Evolutionary conservation across 1,284 basidiomycete genomes (phyloP), one percentile per base, ranked within the genome.

Genomic region (Spongispora temasekensis): DNA sequence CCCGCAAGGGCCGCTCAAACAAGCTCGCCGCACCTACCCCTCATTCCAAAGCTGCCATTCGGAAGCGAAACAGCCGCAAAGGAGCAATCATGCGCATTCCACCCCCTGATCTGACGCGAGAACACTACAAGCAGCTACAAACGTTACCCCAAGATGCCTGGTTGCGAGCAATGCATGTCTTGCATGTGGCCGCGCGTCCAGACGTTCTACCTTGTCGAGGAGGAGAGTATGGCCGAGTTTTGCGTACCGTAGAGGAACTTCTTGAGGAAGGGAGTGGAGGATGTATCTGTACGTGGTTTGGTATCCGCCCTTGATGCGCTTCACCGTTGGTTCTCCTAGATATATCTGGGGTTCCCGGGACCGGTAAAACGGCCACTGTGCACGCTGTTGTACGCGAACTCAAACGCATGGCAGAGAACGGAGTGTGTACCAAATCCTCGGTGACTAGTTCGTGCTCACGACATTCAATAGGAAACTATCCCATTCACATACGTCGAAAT

Each of bases 401-500:
- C 17, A 94, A 93, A 72, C 83, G 88, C 37, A 92, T 95, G 85
- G 94, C 94, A 1, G 83, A 90, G 70, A 81, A 87, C 58, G 88
- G 86, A 63, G 93, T 93, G 65, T 30, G 85, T 78, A 9, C 30
- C 17, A 10, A 25, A 42, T 40, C 25, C 53, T 55, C 51, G 21
- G n/a, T 17, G 31, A 19, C 52, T 4, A 44, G 10, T 19, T 46
- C 12, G 52, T 56, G 6, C 48, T 64, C 27, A 59, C 23, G 2
- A 2, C 15, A 1, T 30, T 6, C 19, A 51, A 8, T 68, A 96
- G 91, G 95, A 98, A 82, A 88, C 89, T 23, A 90, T 92, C 61
- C 93, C 94, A 0, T 99, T 99, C 77, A 94, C 91, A 0, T 99
- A 97, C 68, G 94, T 98, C 62, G 97, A 99, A 74, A 98, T 99